Evolutionary conservation across 257 asterid species (phyloP), one percentile per base, ranked within the genome.

Genomic region (Mentha longifolia): DNA sequence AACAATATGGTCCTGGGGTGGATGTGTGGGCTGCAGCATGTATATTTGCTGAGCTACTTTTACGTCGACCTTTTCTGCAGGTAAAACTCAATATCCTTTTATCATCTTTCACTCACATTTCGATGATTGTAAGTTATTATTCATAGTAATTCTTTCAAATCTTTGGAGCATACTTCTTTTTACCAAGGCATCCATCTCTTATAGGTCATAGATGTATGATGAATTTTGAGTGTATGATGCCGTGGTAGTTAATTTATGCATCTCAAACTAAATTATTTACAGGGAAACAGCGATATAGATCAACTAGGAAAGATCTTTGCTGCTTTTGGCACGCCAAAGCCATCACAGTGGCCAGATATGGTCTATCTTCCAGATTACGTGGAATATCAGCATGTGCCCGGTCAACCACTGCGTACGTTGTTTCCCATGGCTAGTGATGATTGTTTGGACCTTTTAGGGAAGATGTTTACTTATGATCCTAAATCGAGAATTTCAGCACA

Each of bases 21-120:
- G 99, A 94, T 67, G 91, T 94, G 19, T 94, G 99, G 99, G 99
- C 99, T 57, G 97, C 98, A 20, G 99, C 99, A 41, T 94, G 99
- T 84, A 94, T 94, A 82, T 89, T 94, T 83, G 98, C 99, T 72
- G 99, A 94, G 68, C 95, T 94, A 61, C 90, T 94, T 69, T 72
- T 92, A 64, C 96, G 98, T 5, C 85, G 96, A 71, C 98, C 99
- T 60, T 92, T 94, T 77, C 82, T 94, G 78, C 98, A 89, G 96
- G 99, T 94, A 71, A 83, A 49, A 76, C 59, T 65, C 47, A 14
- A 47, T 50, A n/a, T 59, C 61, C 66, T 73, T 45, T 22, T 65
- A 33, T 13, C 33, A 19, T 77, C 28, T 54, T 58, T 74, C 61
- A 19, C 67, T 28, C 50, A 12, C 41, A 11, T 1, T 51, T 41